phyloP scores from a whole-genome alignment of 495 filamentous ascomycete species.

The Lasiosphaeria ovina region DNA sequence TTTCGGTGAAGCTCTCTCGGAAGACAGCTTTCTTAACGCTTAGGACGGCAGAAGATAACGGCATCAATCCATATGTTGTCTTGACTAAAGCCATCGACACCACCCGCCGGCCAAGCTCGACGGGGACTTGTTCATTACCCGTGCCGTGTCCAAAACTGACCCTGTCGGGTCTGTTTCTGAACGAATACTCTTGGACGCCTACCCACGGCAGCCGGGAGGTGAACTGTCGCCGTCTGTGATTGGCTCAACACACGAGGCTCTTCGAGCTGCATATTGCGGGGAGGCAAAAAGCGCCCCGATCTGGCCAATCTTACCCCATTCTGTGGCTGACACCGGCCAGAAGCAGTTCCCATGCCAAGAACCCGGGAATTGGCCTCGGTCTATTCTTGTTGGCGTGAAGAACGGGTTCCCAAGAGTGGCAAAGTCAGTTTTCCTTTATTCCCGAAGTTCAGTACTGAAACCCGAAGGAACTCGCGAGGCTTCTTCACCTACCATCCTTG shows the following conservation, averaged over 20 bases:
- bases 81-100: neutral
- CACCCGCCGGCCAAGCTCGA: too few species aligned
- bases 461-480: too few species aligned
- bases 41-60: neutral
- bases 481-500: too few species aligned
- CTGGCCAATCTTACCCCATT: slow-evolving; percentile 5
- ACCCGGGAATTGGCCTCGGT: neutral
- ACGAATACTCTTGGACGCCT: neutral
- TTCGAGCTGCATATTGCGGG: slow-evolving; percentile 16
- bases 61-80: neutral
- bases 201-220: slow-evolving; percentile 1
- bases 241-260: slow-evolving; percentile 13
- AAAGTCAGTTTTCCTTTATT: neutral
- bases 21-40: too few species aligned
- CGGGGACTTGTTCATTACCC: slow-evolving; percentile 13
- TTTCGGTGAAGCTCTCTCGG: too few species aligned
- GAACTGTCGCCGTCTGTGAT: slow-evolving; percentile 2
- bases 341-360: neutral
- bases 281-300: slow-evolving; percentile 11
- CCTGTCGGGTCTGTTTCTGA: too few species aligned
- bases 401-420: slow-evolving; percentile 11
- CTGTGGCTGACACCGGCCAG: neutral
- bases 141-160: slow-evolving; percentile 12
- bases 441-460: too few species aligned
- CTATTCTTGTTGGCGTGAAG: neutral